Conservation (phyloP, 257 asterid genomes). For the Ophiorrhiza pumila region DNA sequence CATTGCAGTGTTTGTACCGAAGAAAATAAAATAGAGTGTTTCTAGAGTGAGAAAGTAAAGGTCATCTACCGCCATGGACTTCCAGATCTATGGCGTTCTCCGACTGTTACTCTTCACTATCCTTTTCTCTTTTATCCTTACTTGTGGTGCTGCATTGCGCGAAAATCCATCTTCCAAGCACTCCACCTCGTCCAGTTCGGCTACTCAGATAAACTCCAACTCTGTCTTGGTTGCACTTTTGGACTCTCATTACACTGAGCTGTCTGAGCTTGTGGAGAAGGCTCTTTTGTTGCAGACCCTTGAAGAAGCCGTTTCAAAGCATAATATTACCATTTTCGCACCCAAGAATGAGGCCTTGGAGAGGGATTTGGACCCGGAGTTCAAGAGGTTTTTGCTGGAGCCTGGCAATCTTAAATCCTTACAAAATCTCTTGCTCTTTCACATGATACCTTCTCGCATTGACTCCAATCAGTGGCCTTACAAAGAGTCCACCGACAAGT, state of each 20-base stretch:
- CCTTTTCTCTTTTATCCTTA: conserved; percentile 24
- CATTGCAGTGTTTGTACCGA: not conserved
- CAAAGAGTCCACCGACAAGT: not conserved
- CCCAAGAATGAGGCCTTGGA: conserved; percentile 82
- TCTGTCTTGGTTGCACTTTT: conserved; percentile 84
- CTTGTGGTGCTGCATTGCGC: conserved; percentile 51
- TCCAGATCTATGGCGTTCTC: conserved; percentile 75
- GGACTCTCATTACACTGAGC: conserved; percentile 89
- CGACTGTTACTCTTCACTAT: conserved; percentile 21
- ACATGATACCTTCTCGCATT: conserved; percentile 79
- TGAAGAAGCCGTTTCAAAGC: conserved; percentile 68
- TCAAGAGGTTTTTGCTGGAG: conserved; percentile 72
- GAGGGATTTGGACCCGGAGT: conserved; percentile 85
- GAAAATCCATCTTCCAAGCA: conserved; percentile 27
- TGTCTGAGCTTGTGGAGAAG: conserved; percentile 87
- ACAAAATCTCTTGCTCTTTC: conserved; percentile 69
- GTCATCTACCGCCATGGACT: conserved; percentile 59
- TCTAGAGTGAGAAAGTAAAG: conserved; percentile 29
- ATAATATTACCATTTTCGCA: conserved; percentile 89
- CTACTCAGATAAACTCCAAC: conserved; percentile 64
- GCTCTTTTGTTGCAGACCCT: conserved; percentile 78
- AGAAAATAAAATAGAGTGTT: conserved; percentile 5
- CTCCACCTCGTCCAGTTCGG: not conserved
- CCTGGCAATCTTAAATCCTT: conserved; percentile 78
- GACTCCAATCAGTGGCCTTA: conserved; percentile 45